These are phyloP conservation scores for Pisolithus sp. DNA, from an alignment of 768 basidiomycete genomes.

Conservation along the genomic window DNA sequence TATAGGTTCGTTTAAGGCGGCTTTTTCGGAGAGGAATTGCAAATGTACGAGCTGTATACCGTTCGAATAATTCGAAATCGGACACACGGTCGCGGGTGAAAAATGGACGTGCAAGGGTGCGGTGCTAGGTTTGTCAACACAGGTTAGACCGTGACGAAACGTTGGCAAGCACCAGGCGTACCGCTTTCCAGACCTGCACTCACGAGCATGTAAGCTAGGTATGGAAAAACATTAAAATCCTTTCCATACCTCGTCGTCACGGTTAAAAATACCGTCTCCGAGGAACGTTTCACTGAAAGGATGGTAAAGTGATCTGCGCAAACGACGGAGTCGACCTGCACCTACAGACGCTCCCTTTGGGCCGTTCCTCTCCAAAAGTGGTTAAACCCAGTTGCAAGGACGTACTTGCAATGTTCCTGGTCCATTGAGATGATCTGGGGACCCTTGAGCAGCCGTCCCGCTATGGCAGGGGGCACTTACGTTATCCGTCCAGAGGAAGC, in stretches of 20 bases:
- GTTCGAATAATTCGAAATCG: constrained; percentile 65
- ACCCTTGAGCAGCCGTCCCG: neutral
- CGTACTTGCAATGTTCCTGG: constrained; percentile 58
- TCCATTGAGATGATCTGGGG: constrained; percentile 69
- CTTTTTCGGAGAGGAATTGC: constrained; percentile 38
- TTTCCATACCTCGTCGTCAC: constrained; percentile 56
- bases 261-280: constrained; percentile 74
- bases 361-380: constrained; percentile 61
- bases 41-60: constrained; percentile 42
- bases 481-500: constrained; percentile 64
- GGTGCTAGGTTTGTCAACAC: constrained; percentile 40
- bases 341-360: constrained; percentile 64
- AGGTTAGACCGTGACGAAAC: neutral
- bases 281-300: constrained; percentile 41
- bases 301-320: constrained; percentile 7
- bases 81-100: constrained; percentile 67
- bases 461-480: constrained; percentile 33
- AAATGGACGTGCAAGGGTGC: constrained; percentile 63
- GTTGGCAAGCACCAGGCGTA: constrained; percentile 18
- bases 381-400: constrained; percentile 58
- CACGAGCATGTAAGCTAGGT: neutral
- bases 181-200: constrained; percentile 56
- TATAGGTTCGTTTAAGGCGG: constrained; percentile 35
- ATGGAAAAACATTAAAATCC: neutral
- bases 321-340: constrained; percentile 1